These are phyloP conservation scores for Immersiella caudata DNA, from an alignment of 495 filamentous ascomycete genomes.

Conservation along the genomic window DNA sequence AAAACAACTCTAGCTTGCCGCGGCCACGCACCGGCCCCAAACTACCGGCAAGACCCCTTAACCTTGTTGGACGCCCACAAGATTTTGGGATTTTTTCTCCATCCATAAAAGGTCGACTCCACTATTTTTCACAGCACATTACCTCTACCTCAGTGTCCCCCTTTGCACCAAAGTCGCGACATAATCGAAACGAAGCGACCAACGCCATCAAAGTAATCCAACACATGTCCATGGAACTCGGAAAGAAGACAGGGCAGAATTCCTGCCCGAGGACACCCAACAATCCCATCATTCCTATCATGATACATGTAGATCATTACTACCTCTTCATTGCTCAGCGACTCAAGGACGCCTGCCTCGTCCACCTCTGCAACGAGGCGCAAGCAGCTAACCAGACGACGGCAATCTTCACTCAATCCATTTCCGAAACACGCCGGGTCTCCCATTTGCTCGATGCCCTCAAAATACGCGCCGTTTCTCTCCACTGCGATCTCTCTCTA, in stretches of 20 bases:
- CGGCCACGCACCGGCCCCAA: no score
- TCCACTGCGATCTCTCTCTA: conserved; percentile 9
- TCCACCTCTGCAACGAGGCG: conserved; percentile 11
- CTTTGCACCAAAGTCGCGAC: neutral
- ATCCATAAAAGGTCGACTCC: no score
- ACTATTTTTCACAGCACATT: no score
- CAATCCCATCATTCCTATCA: neutral
- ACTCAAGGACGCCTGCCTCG: conserved; percentile 8
- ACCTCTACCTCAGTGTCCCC: neutral
- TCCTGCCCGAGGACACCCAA: no score
- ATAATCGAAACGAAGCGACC: no score
- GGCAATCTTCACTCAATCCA: conserved; percentile 8
- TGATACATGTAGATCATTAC: conserved; percentile 7
- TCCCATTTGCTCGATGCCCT: conserved; percentile 7
- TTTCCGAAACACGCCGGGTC: conserved; percentile 12
- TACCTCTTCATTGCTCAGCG: conserved; percentile 4
- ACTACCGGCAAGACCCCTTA: no score
- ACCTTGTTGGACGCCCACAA: no score
- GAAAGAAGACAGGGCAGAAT: no score
- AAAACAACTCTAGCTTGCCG: no score
- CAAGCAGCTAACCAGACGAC: conserved; percentile 1
- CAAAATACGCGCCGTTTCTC: conserved; percentile 7
- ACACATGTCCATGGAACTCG: no score
- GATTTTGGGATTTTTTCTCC: no score
- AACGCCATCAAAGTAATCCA: no score